Conservation (phyloP, 148 eudicot genomes). For the Rhododendron mucronatum region DNA sequence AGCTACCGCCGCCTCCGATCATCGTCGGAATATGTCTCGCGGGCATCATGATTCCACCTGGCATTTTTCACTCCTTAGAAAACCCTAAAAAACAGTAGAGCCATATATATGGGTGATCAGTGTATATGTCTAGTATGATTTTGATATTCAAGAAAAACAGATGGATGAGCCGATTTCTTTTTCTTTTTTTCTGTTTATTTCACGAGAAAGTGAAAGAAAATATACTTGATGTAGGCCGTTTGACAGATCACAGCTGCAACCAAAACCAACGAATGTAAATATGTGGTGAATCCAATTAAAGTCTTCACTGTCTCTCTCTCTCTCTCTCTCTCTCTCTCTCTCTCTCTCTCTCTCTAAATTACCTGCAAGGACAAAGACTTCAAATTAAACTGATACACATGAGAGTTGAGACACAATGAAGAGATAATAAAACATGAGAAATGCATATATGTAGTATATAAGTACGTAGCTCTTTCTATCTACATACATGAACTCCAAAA, state of each 20-base stretch:
- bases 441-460: neutral
- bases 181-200: neutral
- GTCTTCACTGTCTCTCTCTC: neutral
- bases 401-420: neutral
- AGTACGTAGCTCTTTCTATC: neutral
- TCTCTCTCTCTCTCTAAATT: neutral
- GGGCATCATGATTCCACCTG: conserved; percentile 9
- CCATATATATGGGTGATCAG: neutral
- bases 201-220: conserved; percentile 7
- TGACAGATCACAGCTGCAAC: neutral
- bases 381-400: neutral
- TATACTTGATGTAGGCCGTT: neutral
- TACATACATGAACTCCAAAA: neutral
- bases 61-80: conserved; percentile 1
- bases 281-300: neutral
- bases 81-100: neutral
- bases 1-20: neutral
- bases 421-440: neutral
- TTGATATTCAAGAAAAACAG: neutral
- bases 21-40: neutral
- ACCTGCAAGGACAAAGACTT: neutral
- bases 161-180: neutral
- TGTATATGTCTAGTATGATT: neutral
- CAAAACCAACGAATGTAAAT: neutral
- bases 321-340: neutral